These are phyloP conservation scores for Alternaria dauci DNA, from an alignment of 2,329 filamentous ascomycete species.

Conservation along the genomic window DNA sequence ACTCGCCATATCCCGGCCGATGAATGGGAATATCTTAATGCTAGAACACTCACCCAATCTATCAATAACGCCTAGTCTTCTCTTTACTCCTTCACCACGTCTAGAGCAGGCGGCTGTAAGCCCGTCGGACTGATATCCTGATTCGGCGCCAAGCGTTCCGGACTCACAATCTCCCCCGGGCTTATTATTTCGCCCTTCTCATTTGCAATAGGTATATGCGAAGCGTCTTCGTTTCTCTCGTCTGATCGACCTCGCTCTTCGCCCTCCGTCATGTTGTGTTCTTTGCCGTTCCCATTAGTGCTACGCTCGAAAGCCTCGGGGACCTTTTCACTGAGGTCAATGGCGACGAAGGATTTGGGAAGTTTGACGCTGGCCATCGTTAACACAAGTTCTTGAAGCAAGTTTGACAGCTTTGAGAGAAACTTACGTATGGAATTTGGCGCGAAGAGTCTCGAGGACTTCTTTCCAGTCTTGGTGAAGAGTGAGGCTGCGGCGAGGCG, in stretches of 20 bases:
- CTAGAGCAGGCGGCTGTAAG: constrained; percentile 22
- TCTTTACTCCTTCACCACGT: constrained; percentile 11
- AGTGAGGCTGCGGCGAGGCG: constrained; percentile 87
- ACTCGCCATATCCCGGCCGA: neutral
- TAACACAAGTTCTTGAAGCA: neutral
- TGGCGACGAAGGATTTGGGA: constrained; percentile 60
- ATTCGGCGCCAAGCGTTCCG: constrained; percentile 3
- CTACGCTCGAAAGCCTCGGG: constrained; percentile 54
- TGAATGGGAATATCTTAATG: neutral
- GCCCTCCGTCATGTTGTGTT: constrained; percentile 28
- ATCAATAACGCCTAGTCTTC: neutral
- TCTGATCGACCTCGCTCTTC: constrained; percentile 31
- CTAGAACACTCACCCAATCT: neutral
- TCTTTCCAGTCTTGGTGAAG: constrained; percentile 94
- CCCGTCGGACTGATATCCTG: constrained; percentile 13
- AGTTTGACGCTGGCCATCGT: constrained; percentile 54
- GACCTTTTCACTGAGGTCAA: constrained; percentile 60
- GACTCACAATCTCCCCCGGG: neutral
- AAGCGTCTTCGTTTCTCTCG: constrained; percentile 19
- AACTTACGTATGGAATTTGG: constrained; percentile 91
- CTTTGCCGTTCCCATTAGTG: constrained; percentile 26
- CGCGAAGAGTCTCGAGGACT: constrained; percentile 92
- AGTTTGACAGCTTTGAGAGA: neutral
- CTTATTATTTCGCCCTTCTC: constrained; percentile 8
- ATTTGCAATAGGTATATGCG: constrained; percentile 15